phyloP scores from a whole-genome alignment of 768 basidiomycete species.

The Polyporus arcularius region DNA sequence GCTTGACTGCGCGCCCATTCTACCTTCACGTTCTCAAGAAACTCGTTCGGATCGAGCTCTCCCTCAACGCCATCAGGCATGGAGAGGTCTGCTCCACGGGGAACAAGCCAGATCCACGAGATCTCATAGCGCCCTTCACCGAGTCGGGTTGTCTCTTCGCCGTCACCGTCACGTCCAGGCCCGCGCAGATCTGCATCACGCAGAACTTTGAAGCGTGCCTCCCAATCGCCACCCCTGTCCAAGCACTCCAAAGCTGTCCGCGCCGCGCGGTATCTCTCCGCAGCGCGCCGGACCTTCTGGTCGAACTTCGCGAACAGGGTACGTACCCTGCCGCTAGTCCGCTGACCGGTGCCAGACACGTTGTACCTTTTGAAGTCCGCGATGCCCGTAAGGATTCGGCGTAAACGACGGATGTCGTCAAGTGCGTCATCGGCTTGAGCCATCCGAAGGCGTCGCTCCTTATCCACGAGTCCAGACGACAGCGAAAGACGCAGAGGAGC shows the following conservation, averaged over 20 bases:
- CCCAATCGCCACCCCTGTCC: neutral
- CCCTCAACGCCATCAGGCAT: neutral
- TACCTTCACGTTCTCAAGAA: neutral
- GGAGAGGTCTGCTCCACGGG: neutral
- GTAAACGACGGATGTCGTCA: slow-evolving; percentile 1
- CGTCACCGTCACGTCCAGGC: neutral
- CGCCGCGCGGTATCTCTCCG: neutral
- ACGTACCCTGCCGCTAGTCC: neutral
- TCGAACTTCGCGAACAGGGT: neutral
- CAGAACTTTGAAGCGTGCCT: neutral
- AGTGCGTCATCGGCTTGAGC: slow-evolving; percentile 17
- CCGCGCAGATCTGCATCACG: neutral
- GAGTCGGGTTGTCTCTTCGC: too few species aligned
- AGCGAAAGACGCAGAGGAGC: neutral
- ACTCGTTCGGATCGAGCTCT: neutral
- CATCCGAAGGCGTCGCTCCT: slow-evolving; percentile 9
- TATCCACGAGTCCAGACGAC: neutral
- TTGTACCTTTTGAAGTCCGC: slow-evolving; percentile 7
- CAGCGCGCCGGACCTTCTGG: neutral
- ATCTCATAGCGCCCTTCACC: slow-evolving; percentile 7
- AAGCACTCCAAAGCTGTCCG: neutral
- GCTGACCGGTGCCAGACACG: slow-evolving; percentile 1
- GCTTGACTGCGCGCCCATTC: slow-evolving; percentile 29
- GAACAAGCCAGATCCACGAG: slow-evolving; percentile 20
- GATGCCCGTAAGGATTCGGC: neutral